Evolutionary conservation across 768 basidiomycete species (phyloP).

Genomic region (Hypholoma sublateritium): DNA sequence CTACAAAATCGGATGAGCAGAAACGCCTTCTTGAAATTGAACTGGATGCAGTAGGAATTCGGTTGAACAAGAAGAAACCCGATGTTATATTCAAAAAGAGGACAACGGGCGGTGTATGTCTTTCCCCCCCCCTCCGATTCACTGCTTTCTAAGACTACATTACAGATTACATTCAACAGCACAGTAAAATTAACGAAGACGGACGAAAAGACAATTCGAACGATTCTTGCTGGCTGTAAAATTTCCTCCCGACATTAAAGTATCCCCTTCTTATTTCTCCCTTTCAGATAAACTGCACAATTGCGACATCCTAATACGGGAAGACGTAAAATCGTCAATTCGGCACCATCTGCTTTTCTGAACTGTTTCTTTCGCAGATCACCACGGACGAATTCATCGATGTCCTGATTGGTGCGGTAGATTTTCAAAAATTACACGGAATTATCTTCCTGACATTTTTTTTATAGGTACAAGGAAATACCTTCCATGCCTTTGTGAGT

Average conservation of each 20-base stretch:
- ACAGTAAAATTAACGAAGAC: constrained; percentile 95
- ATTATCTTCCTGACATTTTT: neutral
- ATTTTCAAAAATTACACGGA: neutral
- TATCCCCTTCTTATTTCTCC: neutral
- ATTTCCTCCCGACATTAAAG: neutral
- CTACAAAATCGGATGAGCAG: constrained; percentile 92
- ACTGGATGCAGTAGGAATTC: constrained; percentile 94
- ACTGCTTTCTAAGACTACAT: constrained; percentile 1
- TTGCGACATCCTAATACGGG: constrained; percentile 97
- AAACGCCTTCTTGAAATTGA: constrained; percentile 86
- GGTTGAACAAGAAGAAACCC: constrained; percentile 86
- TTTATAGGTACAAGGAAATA: constrained; percentile 86
- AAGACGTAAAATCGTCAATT: constrained; percentile 66
- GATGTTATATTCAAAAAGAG: constrained; percentile 96
- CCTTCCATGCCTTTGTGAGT: constrained; percentile 85
- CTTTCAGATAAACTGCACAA: constrained; percentile 81
- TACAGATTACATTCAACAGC: constrained; percentile 83
- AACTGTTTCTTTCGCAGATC: constrained; percentile 51
- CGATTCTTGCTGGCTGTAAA: constrained; percentile 85
- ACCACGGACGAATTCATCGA: constrained; percentile 97
- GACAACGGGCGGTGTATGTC: constrained; percentile 84
- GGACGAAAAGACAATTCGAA: constrained; percentile 92
- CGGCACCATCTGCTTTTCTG: constrained; percentile 3
- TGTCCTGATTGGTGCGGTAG: constrained; percentile 78
- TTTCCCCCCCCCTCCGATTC: too few species aligned